These are phyloP conservation scores for Rhizophagus sp. DNA, from an alignment of 192 early-diverging fungal genomes.

Conservation along the genomic window DNA sequence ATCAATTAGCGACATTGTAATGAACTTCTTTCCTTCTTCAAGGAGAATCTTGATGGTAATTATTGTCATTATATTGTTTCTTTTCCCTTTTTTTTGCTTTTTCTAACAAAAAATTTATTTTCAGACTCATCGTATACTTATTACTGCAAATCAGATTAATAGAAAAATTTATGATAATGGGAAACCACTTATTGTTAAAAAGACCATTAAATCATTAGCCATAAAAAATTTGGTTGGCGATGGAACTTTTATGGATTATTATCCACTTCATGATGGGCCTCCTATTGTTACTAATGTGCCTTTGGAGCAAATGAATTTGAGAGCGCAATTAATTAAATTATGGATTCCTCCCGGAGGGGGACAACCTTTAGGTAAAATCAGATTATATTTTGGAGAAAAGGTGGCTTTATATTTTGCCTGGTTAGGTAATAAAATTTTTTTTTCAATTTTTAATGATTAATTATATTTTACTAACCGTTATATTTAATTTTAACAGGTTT, in stretches of 20 bases:
- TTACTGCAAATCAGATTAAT: constrained; percentile 25
- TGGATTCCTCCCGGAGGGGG: constrained; percentile 40
- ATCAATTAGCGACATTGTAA: constrained; percentile 41
- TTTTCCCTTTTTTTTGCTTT: not conserved
- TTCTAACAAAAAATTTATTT: not conserved
- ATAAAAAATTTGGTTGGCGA: constrained; percentile 48
- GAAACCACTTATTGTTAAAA: constrained; percentile 29
- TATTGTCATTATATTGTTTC: not conserved
- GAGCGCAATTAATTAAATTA: constrained; percentile 42
- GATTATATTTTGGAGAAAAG: constrained; percentile 67
- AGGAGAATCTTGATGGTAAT: constrained; percentile 37
- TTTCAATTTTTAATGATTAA: not conserved
- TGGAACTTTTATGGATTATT: constrained; percentile 47
- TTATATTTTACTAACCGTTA: not conserved
- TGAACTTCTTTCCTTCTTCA: constrained; percentile 35
- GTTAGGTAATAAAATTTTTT: constrained; percentile 42
- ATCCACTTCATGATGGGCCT: constrained; percentile 60
- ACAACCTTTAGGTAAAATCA: constrained; percentile 50
- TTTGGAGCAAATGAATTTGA: constrained; percentile 37
- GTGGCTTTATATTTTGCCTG: constrained; percentile 70
- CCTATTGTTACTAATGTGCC: constrained; percentile 29
- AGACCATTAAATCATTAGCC: constrained; percentile 38
- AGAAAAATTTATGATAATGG: constrained; percentile 33
- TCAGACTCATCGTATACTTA: constrained; percentile 2
- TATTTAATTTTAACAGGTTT: constrained; percentile 30